phyloP scores from a whole-genome alignment of 2,329 filamentous ascomycete species.

The Aureobasidium sp. region DNA sequence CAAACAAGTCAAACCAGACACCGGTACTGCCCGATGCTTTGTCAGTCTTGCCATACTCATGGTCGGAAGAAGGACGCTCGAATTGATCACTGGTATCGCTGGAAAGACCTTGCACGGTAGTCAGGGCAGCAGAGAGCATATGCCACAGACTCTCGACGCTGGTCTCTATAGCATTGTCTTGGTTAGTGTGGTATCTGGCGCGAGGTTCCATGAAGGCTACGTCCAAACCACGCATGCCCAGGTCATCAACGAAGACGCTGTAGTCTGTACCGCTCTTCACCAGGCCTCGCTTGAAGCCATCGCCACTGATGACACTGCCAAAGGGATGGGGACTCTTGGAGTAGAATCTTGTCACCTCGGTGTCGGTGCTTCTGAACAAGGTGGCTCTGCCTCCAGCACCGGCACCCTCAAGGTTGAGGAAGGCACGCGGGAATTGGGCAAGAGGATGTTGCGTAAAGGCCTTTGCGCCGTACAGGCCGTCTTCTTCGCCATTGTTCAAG shows the following conservation, averaged over 20 bases:
- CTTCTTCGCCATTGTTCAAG: slow-evolving; percentile 94
- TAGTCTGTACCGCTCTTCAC: slow-evolving; percentile 88
- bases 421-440: slow-evolving; percentile 71
- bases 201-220: slow-evolving; percentile 85
- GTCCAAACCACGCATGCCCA: slow-evolving; percentile 81
- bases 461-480: slow-evolving; percentile 77
- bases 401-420: slow-evolving; percentile 90
- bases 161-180: slow-evolving; percentile 77
- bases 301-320: slow-evolving; percentile 70
- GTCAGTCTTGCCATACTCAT: slow-evolving; percentile 52
- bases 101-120: slow-evolving; percentile 64
- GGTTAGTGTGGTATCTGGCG: slow-evolving; percentile 79
- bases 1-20: slow-evolving; percentile 94
- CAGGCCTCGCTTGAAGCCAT: slow-evolving; percentile 72
- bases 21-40: slow-evolving; percentile 54
- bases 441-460: slow-evolving; percentile 79
- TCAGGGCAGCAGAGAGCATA: slow-evolving; percentile 79
- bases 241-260: slow-evolving; percentile 65
- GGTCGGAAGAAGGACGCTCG: slow-evolving; percentile 46
- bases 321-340: slow-evolving; percentile 65
- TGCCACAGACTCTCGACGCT: slow-evolving; percentile 73
- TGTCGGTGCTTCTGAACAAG: slow-evolving; percentile 80
- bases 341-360: slow-evolving; percentile 76
- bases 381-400: slow-evolving; percentile 83
- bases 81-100: slow-evolving; percentile 61